Base-by-base conservation (phyloP, 2,329 filamentous ascomycete species). In the Verticillium nubilum region DNA sequence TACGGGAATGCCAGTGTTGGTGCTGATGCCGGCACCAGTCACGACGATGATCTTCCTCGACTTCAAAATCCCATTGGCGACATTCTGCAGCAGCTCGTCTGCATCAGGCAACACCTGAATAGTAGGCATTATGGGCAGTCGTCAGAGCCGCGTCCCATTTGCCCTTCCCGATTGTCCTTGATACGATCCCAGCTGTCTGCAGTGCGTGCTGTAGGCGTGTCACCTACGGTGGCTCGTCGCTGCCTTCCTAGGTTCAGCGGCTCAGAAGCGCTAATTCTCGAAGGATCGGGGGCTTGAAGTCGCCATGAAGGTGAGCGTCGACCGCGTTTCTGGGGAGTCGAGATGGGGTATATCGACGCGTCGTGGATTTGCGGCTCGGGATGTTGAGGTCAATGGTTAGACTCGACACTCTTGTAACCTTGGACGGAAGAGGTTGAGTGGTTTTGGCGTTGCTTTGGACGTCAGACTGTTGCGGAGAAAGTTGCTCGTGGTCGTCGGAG, bases 1-100 rank as follows among this genome's bases (percentile, higher is more conserved):
- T 77, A 90, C 88, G 56, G 88, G 88, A 68, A 91, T 91, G 59
- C 88, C 88, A 63, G 86, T 90, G 69, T 90, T 91, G 56, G 88
- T 91, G 69, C 86, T 89, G 68, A 91, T 91, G 57, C 88, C 88
- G 55, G 88, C 88, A 56, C 88, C 88, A 0, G 88, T 91, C 31
- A 91, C 78, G 23, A 91, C 84, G 9, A 91, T 80, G n/a, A 90
- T 80, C 69, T 89, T 90, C 62, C 81, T 83, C 12, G 88, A 83
- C 69, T 86, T 87, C 63, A 82, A 80, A 52, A 91, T 74, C 3
- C 78, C 73, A 67, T 89, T 82, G 66, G 88, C 87, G 64, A 91
- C 84, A 31, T 82, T 75, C 66, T 88, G 86, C n/a, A 91, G 78
- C 57, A 79, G 75, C 63, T 80, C 76, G 64, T 77, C 74, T 62